Conservation (phyloP, 108 stramenopile genomes). For the Conticribra weissflogii region DNA sequence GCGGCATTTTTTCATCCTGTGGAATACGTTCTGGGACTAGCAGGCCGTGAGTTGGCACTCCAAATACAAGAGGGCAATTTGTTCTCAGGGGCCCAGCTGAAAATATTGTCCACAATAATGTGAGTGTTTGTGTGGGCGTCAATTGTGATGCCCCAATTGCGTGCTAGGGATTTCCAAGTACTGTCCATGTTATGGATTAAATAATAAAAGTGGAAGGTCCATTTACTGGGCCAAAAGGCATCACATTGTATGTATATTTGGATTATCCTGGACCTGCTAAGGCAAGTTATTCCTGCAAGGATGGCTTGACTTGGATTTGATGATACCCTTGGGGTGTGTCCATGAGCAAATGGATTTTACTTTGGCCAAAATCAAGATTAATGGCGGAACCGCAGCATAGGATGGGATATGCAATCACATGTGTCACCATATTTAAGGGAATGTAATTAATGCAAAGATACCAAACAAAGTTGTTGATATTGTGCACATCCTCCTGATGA, state of each 20-base stretch:
- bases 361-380: neutral
- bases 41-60: slow-evolving; percentile 15
- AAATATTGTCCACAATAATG: slow-evolving; percentile 7
- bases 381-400: slow-evolving; percentile 8
- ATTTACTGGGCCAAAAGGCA: slow-evolving; percentile 14
- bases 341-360: neutral
- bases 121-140: slow-evolving; percentile 19
- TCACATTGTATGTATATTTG: slow-evolving; percentile 7
- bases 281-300: neutral
- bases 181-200: slow-evolving; percentile 11
- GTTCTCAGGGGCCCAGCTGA: neutral
- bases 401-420: neutral
- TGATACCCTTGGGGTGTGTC: slow-evolving; percentile 7
- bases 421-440: slow-evolving; percentile 6
- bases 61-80: slow-evolving; percentile 1
- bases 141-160: neutral
- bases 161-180: slow-evolving; percentile 12
- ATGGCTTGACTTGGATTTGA: neutral
- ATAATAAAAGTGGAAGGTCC: slow-evolving; percentile 10
- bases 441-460: slow-evolving; percentile 13
- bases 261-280: slow-evolving; percentile 2
- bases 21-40: neutral
- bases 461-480: slow-evolving; percentile 19
- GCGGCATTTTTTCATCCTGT: slow-evolving; percentile 1
- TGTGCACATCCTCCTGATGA: neutral